Evolutionary conservation across 371 early-diverging fungal genomes (phyloP), one percentile per base, ranked within the genome.

Genomic region (Blastocladiella emersonii): DNA sequence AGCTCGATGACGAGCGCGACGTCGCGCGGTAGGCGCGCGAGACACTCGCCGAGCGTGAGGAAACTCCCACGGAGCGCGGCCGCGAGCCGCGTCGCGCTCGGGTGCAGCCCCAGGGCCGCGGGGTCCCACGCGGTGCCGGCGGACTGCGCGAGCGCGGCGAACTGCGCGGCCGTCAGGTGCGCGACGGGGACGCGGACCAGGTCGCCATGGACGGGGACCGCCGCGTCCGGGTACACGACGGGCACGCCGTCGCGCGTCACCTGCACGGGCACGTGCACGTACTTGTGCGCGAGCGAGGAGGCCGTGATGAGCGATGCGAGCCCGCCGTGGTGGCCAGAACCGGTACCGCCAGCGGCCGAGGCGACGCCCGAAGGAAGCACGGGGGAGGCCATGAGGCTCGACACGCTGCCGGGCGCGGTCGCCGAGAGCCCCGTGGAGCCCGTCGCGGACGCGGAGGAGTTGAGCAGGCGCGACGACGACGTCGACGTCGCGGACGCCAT

Each of bases 171-270:
- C 0, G 81, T 79, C 34, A 88, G 63, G 64, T 86, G 79, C 19
- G 81, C 78, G 19, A 86, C 68, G 3, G 79, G 75, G 65, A 89
- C 51, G 39, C 78, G 81, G 34, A 85, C 70, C 17, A 74, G 10
- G 5, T 2, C 0, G 3, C 32, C 30, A 3, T 3, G 3, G 10
- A 17, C 23, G 30, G 10, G 15, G 23, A 71, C 44, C 17, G 17
- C 3, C 71, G 74, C 78, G 57, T 85, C 73, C 15, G 87, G 79
- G 76, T 82, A 92, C 2, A 98, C 86, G 32, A 98, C 88, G 3
- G 98, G 92, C 0, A 92, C 79, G 15, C 79, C 71, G 67, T 98
- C 97, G 56, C 82, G 78, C 13, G 98, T 94, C 15, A 96, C 72
- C 64, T 98, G 97, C 27, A 95, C 87, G 10, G 84, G 84, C 1